phyloP scores from a whole-genome alignment of 225 moss, liverwort and hornwort genomes.

The Polytrichum formosum region DNA sequence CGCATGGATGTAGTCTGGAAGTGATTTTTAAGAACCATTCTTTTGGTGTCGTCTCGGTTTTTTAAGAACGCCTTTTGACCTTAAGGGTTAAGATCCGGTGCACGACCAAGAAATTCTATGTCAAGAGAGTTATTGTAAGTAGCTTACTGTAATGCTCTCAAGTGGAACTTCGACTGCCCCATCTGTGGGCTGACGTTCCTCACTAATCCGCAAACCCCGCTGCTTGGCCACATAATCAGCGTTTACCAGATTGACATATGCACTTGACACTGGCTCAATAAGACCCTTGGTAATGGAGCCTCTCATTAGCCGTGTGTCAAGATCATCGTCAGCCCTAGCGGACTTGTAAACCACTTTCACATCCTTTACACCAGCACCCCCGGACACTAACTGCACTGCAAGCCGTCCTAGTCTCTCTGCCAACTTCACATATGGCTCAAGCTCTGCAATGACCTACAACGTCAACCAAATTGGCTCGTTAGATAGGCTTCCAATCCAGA shows the following conservation, averaged over 20 bases:
- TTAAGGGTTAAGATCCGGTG: too few species aligned
- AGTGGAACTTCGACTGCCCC: conserved; percentile 69
- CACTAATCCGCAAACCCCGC: conserved; percentile 83
- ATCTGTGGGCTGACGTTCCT: conserved; percentile 81
- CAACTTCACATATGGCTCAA: conserved; percentile 76
- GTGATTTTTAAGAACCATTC: too few species aligned
- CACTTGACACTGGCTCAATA: conserved; percentile 94
- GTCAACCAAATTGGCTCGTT: not conserved
- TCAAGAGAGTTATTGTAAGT: too few species aligned
- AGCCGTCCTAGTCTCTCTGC: conserved; percentile 79
- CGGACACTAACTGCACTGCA: conserved; percentile 73
- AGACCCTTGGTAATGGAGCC: conserved; percentile 96
- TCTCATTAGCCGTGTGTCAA: conserved; percentile 86
- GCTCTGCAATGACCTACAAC: conserved; percentile 69
- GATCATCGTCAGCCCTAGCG: conserved; percentile 78
- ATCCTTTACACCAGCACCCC: conserved; percentile 76
- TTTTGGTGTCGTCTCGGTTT: too few species aligned
- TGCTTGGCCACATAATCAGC: conserved; percentile 91
- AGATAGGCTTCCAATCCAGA: not conserved
- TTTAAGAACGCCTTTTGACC: too few species aligned
- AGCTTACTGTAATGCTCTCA: conserved; percentile 50
- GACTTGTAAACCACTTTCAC: conserved; percentile 85
- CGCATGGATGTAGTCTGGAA: too few species aligned
- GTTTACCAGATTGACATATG: conserved; percentile 94
- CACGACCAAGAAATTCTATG: too few species aligned